Conservation (phyloP, 2,329 filamentous ascomycete genomes). For the Torrubiellomyces zombiae region DNA sequence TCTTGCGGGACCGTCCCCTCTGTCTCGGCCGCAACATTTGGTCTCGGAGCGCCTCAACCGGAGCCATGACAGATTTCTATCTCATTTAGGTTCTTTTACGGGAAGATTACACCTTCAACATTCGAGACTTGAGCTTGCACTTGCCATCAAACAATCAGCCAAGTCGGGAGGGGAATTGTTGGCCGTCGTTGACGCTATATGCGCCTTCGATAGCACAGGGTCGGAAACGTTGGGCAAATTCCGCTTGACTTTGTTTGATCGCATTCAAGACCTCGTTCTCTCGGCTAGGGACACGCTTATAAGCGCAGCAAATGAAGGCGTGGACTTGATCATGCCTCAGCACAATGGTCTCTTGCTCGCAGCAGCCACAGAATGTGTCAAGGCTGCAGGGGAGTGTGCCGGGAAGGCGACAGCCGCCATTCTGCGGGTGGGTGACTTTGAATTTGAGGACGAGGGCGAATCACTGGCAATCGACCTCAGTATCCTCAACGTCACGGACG, state of each 20-base stretch:
- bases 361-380: constrained; percentile 75
- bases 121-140: constrained; percentile 65
- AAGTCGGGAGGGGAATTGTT: constrained; percentile 66
- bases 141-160: constrained; percentile 71
- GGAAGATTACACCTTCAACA: constrained; percentile 78
- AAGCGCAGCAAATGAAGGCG: constrained; percentile 49
- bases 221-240: constrained; percentile 50
- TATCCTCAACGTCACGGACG: constrained; percentile 27
- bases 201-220: constrained; percentile 55
- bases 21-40: constrained; percentile 50
- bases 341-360: constrained; percentile 60
- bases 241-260: constrained; percentile 61
- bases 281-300: constrained; percentile 67
- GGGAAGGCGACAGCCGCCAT: constrained; percentile 73
- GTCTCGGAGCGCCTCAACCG: constrained; percentile 68
- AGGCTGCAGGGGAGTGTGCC: constrained; percentile 80
- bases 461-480: constrained; percentile 39
- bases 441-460: constrained; percentile 53
- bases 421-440: constrained; percentile 80
- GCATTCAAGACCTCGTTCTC: constrained; percentile 63
- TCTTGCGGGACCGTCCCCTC: constrained; percentile 48
- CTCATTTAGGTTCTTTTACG: constrained; percentile 83
- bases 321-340: constrained; percentile 65
- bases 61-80: constrained; percentile 77
- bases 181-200: constrained; percentile 65